Conservation (phyloP, 2,329 filamentous ascomycete genomes). For the Bipolaris cookei region DNA sequence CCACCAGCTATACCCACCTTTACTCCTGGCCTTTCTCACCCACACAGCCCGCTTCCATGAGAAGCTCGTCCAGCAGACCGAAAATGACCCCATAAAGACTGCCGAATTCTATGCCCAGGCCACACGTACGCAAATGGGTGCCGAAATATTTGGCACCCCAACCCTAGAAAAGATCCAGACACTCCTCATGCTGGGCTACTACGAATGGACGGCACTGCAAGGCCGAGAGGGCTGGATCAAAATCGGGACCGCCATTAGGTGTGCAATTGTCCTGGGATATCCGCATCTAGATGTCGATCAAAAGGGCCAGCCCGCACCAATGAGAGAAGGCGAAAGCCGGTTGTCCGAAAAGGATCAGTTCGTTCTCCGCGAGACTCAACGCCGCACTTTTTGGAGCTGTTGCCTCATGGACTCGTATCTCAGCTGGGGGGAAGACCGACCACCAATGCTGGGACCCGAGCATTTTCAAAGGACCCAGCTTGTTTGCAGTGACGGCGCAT, state of each 20-base stretch:
- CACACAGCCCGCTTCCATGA: conserved; percentile 73
- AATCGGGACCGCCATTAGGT: conserved; percentile 64
- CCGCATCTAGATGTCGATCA: conserved; percentile 38
- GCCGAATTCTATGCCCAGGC: conserved; percentile 70
- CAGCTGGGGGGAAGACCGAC: conserved; percentile 67
- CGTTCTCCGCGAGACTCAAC: conserved; percentile 67
- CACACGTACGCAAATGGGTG: conserved; percentile 57
- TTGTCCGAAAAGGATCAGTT: conserved; percentile 50
- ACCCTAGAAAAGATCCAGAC: conserved; percentile 71
- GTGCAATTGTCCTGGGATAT: conserved; percentile 57
- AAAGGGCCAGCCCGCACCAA: conserved; percentile 23
- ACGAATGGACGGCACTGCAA: conserved; percentile 72
- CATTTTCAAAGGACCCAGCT: conserved; percentile 67
- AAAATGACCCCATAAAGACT: conserved; percentile 21
- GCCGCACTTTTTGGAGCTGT: conserved; percentile 77
- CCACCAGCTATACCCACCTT: conserved; percentile 59
- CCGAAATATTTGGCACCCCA: conserved; percentile 40
- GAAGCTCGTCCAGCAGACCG: conserved; percentile 46
- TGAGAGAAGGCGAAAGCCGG: conserved; percentile 13
- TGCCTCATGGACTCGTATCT: conserved; percentile 74
- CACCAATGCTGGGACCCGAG: conserved; percentile 64
- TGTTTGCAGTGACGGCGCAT: conserved; percentile 70
- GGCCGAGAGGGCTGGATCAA: conserved; percentile 70
- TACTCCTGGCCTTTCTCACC: conserved; percentile 71
- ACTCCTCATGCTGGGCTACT: conserved; percentile 72